Percentiles rank a stretch among this genome's conserved stretches.
These are phyloP conservation scores for Septoria petroselini DNA, from an alignment of 2,329 filamentous ascomycete genomes.

Conservation along the genomic window DNA sequence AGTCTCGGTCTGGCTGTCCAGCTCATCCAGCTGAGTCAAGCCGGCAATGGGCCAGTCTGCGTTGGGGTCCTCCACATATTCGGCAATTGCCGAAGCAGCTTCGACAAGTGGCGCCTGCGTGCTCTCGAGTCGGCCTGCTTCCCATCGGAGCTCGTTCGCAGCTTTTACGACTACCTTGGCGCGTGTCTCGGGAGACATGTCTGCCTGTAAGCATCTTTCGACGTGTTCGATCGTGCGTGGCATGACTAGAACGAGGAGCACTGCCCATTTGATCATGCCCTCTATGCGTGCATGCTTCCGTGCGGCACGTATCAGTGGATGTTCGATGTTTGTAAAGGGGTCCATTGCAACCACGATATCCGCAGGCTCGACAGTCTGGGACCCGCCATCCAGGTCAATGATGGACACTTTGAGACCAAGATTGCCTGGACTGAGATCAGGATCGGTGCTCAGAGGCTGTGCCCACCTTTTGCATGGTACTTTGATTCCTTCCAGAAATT, in stretches of 20 bases:
- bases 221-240: slow-evolving; percentile 46
- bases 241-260: slow-evolving; percentile 42
- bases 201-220: slow-evolving; percentile 39
- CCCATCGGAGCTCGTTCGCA: slow-evolving; percentile 37
- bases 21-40: slow-evolving; percentile 30
- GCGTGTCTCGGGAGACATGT: slow-evolving; percentile 29
- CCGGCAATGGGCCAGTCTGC: slow-evolving; percentile 30
- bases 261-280: slow-evolving; percentile 20
- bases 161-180: slow-evolving; percentile 41
- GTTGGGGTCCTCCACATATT: slow-evolving; percentile 22
- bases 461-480: slow-evolving; percentile 27
- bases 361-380: slow-evolving; percentile 30
- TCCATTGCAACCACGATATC: slow-evolving; percentile 45
- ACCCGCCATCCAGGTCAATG: slow-evolving; percentile 32
- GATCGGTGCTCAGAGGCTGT: slow-evolving; percentile 17
- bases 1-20: slow-evolving; percentile 37
- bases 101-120: slow-evolving; percentile 24
- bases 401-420: slow-evolving; percentile 37
- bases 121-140: slow-evolving; percentile 37
- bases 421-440: slow-evolving; percentile 10
- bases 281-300: slow-evolving; percentile 6
- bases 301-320: slow-evolving; percentile 17
- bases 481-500: slow-evolving; percentile 26
- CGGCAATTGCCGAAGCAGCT: slow-evolving; percentile 27
- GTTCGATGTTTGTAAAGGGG: slow-evolving; percentile 27